Percentiles rank a stretch among this genome's conserved stretches.
phyloP scores from a whole-genome alignment of 2,329 filamentous ascomycete species.

The Ascomycota sp. region DNA sequence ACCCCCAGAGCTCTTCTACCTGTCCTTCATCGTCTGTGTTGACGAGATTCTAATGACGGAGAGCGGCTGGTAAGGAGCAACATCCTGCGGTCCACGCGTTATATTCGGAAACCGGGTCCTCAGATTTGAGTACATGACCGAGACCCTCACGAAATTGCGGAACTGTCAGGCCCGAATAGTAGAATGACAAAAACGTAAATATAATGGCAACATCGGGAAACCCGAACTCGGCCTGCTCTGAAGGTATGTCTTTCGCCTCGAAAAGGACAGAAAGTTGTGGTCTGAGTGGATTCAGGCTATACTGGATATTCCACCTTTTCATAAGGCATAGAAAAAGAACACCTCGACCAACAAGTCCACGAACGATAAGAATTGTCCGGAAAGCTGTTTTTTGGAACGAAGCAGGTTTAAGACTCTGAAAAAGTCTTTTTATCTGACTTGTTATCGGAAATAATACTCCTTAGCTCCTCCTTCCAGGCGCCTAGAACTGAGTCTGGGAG shows the following conservation, averaged over 20 bases:
- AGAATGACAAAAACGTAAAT: constrained; percentile 46
- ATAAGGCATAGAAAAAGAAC: constrained; percentile 38
- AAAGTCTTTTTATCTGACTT: not conserved
- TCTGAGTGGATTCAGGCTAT: constrained; percentile 32
- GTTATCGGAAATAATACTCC: not conserved
- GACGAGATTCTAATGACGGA: constrained; percentile 33
- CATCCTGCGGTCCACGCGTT: constrained; percentile 23
- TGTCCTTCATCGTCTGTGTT: constrained; percentile 37
- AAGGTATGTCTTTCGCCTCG: constrained; percentile 1
- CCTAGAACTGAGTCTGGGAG: constrained; percentile 1
- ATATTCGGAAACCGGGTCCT: constrained; percentile 37
- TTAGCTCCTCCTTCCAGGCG: not conserved
- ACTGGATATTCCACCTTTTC: constrained; percentile 49
- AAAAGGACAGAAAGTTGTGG: constrained; percentile 3
- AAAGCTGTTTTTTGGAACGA: not conserved
- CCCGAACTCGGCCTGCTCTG: constrained; percentile 5
- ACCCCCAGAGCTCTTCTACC: constrained; percentile 25
- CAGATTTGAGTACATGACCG: constrained; percentile 24
- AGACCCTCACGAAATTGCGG: constrained; percentile 16
- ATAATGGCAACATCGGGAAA: constrained; percentile 47
- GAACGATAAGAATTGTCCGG: constrained; percentile 28
- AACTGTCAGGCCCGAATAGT: constrained; percentile 34
- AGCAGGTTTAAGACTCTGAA: not conserved
- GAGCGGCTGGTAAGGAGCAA: constrained; percentile 18
- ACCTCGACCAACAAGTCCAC: constrained; percentile 39